phyloP scores from a whole-genome alignment of 306 rosid species.

The Lupinus albus region DNA sequence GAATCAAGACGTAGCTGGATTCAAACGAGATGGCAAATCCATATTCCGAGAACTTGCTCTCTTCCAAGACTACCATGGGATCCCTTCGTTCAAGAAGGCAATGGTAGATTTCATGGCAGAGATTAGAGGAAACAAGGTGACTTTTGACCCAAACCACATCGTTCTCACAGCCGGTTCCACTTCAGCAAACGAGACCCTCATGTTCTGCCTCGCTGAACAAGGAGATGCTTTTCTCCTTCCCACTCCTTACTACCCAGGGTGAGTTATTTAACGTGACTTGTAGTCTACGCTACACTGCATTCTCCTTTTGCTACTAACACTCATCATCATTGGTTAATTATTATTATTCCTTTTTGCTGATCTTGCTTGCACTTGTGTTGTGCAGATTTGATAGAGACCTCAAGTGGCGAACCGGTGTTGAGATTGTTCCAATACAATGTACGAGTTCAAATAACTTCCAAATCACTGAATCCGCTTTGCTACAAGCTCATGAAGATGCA shows the following conservation, averaged over 20 bases:
- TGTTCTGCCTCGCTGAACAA: constrained; percentile 72
- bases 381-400: constrained; percentile 84
- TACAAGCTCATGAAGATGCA: constrained; percentile 62
- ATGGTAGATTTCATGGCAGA: constrained; percentile 81
- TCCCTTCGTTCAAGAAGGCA: constrained; percentile 81
- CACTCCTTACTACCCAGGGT: constrained; percentile 93
- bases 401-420: constrained; percentile 80
- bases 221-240: constrained; percentile 88
- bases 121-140: constrained; percentile 70
- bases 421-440: constrained; percentile 85
- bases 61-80: constrained; percentile 93
- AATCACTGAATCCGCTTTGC: constrained; percentile 64
- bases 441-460: constrained; percentile 72
- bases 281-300: not conserved
- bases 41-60: constrained; percentile 89
- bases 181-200: constrained; percentile 83
- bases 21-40: constrained; percentile 75
- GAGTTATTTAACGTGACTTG: not conserved
- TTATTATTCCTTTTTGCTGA: constrained; percentile 16
- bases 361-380: constrained; percentile 40
- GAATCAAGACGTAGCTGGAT: constrained; percentile 76
- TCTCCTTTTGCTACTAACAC: not conserved
- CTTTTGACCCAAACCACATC: constrained; percentile 65
- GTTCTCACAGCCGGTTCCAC: constrained; percentile 87
- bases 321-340: not conserved